Evolutionary conservation across 192 early-diverging fungal genomes (phyloP), one percentile per base, ranked within the genome.

Genomic region (Umbelopsis ramanniana): DNA sequence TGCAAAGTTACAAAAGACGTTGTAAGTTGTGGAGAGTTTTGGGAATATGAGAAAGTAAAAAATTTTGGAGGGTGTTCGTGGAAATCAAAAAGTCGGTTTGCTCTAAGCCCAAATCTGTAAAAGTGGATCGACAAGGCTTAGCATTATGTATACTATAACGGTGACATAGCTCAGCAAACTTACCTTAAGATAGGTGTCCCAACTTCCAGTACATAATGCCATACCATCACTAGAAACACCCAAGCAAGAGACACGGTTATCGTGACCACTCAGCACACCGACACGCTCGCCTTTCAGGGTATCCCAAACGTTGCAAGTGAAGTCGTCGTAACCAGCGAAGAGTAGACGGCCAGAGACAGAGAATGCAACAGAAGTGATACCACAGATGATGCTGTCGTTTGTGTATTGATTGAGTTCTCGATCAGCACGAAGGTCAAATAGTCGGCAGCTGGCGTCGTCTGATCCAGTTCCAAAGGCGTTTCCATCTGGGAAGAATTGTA

Each of bases 271-370:
- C 71, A 99, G 75, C 8, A 96, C 95, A 45, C 95, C 95, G 17
- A 98, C 94, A 55, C 97, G 85, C 66, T 98, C 92, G 52, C 96
- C 94, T 83, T 97, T 96, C 46, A 99, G 87, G 33, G 96, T 97
- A 81, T 99, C 98, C 98, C 98, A 99, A 7, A 98, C 97, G 71
- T 98, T 97, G 88, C 95, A 98, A 85, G 97, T 98, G 82, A 96
- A 98, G 77, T 99, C 97, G 76, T 99, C 98, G 72, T 98, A 98
- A 50, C 98, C 98, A 37, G 96, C 95, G 89, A 99, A 99, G 67
- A 98, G 75, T 46, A 99, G 81, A 37, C 98, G 92, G 11, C 98
- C 98, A 2, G 96, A 97, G 57, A 96, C 88, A 69, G 96, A 98
- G 78, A 99, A 99, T 6, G 89, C 97, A 47, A 99, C 92, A 11